These are phyloP conservation scores for Podospora comata DNA, from an alignment of 495 filamentous ascomycete genomes.

Conservation along the genomic window DNA sequence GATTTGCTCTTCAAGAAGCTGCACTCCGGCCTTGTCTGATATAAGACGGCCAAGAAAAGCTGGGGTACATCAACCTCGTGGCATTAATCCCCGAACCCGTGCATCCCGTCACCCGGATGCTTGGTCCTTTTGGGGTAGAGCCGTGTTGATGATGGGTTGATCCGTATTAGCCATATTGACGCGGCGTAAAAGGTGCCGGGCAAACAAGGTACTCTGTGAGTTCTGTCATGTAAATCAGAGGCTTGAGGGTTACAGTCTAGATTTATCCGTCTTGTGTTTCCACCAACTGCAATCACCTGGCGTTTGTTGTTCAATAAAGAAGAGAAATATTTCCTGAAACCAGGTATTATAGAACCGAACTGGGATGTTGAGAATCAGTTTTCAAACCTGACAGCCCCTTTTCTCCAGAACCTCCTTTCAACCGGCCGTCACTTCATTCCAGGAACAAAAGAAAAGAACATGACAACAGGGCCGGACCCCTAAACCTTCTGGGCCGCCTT, in stretches of 20 bases:
- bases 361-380: not conserved
- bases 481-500: too few species aligned
- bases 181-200: conserved; percentile 1
- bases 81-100: conserved; percentile 6
- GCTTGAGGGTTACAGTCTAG: not conserved
- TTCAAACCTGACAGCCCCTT: too few species aligned
- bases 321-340: not conserved
- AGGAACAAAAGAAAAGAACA: too few species aligned
- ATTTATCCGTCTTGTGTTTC: not conserved
- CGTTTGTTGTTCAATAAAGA: not conserved
- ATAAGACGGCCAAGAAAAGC: not conserved
- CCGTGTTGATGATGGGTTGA: not conserved
- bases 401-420: too few species aligned
- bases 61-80: not conserved
- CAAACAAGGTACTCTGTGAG: not conserved
- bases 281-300: not conserved
- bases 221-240: not conserved
- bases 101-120: conserved; percentile 17
- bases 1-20: too few species aligned
- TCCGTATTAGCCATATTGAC: conserved; percentile 18
- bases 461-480: too few species aligned
- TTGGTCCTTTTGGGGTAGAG: conserved; percentile 13
- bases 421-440: too few species aligned
- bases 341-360: not conserved
- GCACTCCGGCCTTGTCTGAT: not conserved